phyloP scores from a whole-genome alignment of 2,329 filamentous ascomycete species.

The Fusarium redolens region DNA sequence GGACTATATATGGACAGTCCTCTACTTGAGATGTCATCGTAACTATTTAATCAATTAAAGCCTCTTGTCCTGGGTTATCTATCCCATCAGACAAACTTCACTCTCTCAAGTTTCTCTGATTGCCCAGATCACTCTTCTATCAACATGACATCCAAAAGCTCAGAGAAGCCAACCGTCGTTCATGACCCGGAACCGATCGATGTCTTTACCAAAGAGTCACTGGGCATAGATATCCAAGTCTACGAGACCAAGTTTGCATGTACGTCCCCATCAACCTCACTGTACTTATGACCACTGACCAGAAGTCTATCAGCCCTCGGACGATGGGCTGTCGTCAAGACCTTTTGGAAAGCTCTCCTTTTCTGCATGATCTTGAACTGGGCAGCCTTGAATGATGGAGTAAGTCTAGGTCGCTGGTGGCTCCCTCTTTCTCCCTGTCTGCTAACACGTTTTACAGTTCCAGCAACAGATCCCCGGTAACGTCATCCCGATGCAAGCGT shows the following conservation, averaged over 20 bases:
- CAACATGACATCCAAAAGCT: not conserved
- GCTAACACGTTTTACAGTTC: not conserved
- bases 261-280: not conserved
- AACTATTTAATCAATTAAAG: not conserved
- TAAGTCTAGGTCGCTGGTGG: not conserved
- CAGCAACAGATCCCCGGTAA: not conserved
- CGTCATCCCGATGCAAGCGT: slow-evolving; percentile 9
- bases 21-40: not conserved
- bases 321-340: not conserved
- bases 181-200: not conserved
- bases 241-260: not conserved
- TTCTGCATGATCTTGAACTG: slow-evolving; percentile 12
- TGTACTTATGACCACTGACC: not conserved
- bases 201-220: not conserved
- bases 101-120: not conserved
- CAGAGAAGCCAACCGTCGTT: not conserved
- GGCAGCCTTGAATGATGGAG: not conserved
- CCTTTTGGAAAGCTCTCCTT: slow-evolving; percentile 6
- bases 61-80: no score
- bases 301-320: not conserved
- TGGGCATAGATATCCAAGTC: not conserved
- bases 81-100: not conserved
- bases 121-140: no score
- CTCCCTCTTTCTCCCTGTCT: fast-evolving
- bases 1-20: not conserved